Percentiles rank a stretch among this genome's conserved stretches.
Evolutionary conservation across 2,329 filamentous ascomycete species (phyloP).

Genomic region (Xylariaceae sp.): DNA sequence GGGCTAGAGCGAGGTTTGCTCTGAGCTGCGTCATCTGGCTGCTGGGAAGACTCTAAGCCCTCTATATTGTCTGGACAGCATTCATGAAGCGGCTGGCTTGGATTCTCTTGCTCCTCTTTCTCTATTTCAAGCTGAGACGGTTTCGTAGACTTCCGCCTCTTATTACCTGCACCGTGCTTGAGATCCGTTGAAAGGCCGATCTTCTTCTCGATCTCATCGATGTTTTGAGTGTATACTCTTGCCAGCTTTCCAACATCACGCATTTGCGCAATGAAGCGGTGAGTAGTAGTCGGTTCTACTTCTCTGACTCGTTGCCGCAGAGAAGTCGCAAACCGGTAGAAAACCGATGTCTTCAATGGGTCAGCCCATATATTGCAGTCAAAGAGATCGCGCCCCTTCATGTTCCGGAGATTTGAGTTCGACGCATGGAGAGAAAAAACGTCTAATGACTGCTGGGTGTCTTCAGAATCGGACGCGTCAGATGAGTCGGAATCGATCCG

Average conservation of each 20-base stretch:
- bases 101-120: conserved; percentile 29
- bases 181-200: conserved; percentile 64
- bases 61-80: conserved; percentile 16
- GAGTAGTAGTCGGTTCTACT: conserved; percentile 61
- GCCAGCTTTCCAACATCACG: conserved; percentile 65
- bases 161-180: conserved; percentile 56
- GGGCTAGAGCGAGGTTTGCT: conserved; percentile 17
- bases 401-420: conserved; percentile 47
- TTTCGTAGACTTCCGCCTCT: conserved; percentile 44
- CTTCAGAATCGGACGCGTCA: conserved; percentile 42
- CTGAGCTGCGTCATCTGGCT: conserved; percentile 14
- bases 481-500: conserved; percentile 33
- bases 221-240: conserved; percentile 72
- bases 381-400: conserved; percentile 69
- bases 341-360: conserved; percentile 63
- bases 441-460: conserved; percentile 39
- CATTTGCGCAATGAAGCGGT: conserved; percentile 65
- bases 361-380: conserved; percentile 68
- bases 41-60: conserved; percentile 18
- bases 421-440: conserved; percentile 39
- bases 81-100: conserved; percentile 15
- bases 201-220: conserved; percentile 68
- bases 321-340: conserved; percentile 68
- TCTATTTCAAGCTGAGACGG: conserved; percentile 24
- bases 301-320: conserved; percentile 60